A percentile compares a stretch with the other conserved stretches of the same genome.
Evolutionary conservation across 2,329 filamentous ascomycete species (phyloP).

Genomic region (Cladophialophora immunda): DNA sequence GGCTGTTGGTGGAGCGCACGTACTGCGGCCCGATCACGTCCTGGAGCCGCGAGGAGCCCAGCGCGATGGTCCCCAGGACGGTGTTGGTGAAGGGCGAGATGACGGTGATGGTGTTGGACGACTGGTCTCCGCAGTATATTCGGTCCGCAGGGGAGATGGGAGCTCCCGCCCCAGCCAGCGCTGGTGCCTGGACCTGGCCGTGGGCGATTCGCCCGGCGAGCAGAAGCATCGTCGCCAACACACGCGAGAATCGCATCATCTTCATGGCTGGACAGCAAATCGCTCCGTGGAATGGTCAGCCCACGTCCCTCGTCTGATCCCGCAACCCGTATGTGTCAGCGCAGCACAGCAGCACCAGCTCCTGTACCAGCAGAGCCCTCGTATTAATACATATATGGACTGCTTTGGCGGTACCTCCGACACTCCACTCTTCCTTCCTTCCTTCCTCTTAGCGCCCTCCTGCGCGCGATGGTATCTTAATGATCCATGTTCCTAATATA

Average conservation of each 20-base stretch:
- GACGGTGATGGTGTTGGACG: slow-evolving; percentile 10
- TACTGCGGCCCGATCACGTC: slow-evolving; percentile 13
- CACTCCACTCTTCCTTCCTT: no score
- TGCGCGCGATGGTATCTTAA: no score
- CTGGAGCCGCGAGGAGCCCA: neutral
- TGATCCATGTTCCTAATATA: no score
- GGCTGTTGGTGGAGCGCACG: slow-evolving; percentile 2
- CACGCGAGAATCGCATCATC: neutral
- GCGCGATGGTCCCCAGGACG: slow-evolving; percentile 8
- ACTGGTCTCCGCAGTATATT: slow-evolving; percentile 13
- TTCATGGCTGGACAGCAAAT: neutral
- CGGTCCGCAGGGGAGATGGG: slow-evolving; percentile 9
- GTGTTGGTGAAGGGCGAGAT: slow-evolving; percentile 3
- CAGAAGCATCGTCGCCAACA: neutral
- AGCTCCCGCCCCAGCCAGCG: slow-evolving; percentile 1
- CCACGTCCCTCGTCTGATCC: neutral
- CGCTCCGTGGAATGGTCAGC: no score
- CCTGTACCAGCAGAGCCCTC: no score
- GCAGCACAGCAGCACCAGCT: neutral
- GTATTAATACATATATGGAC: no score
- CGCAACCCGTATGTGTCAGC: neutral
- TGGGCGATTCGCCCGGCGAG: neutral
- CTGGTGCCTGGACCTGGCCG: slow-evolving; percentile 12
- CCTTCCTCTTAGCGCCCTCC: no score
- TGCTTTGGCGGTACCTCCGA: no score